Conservation (phyloP, 2,329 filamentous ascomycete species). For the Leptodontidium sp. region DNA sequence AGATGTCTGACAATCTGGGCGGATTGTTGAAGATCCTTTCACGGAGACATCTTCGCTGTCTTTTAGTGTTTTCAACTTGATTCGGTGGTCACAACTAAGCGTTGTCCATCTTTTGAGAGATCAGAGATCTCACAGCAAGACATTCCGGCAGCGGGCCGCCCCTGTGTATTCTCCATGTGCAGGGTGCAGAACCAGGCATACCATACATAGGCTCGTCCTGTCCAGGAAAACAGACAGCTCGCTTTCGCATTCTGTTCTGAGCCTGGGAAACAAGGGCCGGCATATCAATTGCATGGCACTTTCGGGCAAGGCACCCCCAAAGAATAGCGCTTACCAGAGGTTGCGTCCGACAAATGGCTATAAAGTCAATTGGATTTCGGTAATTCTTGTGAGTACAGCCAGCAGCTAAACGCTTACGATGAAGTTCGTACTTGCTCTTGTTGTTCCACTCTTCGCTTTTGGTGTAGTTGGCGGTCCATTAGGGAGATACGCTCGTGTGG, state of each 20-base stretch:
- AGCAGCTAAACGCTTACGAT: background rate
- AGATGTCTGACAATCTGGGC: no score
- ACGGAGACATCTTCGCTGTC: no score
- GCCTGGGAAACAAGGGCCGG: background rate
- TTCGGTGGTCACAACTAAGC: no score
- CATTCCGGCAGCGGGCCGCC: background rate
- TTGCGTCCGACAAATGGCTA: background rate
- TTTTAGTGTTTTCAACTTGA: no score
- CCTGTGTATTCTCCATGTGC: background rate
- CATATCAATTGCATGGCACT: background rate
- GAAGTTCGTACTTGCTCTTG: background rate
- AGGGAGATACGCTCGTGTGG: slow-evolving; percentile 40
- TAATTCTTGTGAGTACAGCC: background rate
- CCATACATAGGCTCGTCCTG: background rate
- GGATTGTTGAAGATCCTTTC: no score
- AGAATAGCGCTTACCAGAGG: slow-evolving; percentile 3
- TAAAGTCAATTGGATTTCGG: background rate
- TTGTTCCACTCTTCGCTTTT: background rate
- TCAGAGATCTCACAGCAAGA: background rate
- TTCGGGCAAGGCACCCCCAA: background rate
- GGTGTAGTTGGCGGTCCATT: background rate
- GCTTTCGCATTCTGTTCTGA: slow-evolving; percentile 4
- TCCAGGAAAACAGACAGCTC: background rate
- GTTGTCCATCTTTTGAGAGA: background rate
- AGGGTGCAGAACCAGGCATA: background rate